phyloP scores from a whole-genome alignment of 768 basidiomycete genomes.

The Podaxis pistillaris region DNA sequence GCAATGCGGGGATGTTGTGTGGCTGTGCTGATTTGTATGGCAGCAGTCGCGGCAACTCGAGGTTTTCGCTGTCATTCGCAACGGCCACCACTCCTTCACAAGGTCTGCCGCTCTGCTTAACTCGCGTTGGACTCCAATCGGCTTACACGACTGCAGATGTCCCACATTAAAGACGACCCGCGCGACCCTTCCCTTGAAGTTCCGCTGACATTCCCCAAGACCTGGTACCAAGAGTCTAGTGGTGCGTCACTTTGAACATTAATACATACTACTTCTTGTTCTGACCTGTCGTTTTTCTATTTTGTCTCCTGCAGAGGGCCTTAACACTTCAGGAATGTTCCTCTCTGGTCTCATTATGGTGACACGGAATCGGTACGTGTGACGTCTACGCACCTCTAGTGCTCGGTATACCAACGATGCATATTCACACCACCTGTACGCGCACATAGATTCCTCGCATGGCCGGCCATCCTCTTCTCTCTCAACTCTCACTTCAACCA shows the following conservation, averaged over 20 bases:
- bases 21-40: conserved; percentile 7
- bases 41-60: not conserved
- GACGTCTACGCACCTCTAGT: not conserved
- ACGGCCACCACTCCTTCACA: not conserved
- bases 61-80: not conserved
- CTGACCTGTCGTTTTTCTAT: not conserved
- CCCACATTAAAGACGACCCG: conserved; percentile 52
- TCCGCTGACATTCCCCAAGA: conserved; percentile 54
- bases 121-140: not conserved
- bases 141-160: not conserved
- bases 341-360: conserved; percentile 20
- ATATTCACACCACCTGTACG: not conserved
- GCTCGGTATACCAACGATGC: too few species aligned
- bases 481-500: not conserved
- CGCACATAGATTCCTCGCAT: conserved; percentile 11
- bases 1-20: not conserved
- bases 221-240: conserved; percentile 57
- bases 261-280: not conserved
- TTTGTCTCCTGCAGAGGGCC: conserved; percentile 7
- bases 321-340: conserved; percentile 20
- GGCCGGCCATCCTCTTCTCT: not conserved
- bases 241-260: conserved; percentile 32
- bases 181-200: conserved; percentile 63
- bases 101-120: not conserved
- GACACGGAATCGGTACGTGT: conserved; percentile 17